Percentiles rank a stretch among this genome's conserved stretches.
phyloP scores from a whole-genome alignment of 148 eudicot species.

The Gaultheria prostrata region DNA sequence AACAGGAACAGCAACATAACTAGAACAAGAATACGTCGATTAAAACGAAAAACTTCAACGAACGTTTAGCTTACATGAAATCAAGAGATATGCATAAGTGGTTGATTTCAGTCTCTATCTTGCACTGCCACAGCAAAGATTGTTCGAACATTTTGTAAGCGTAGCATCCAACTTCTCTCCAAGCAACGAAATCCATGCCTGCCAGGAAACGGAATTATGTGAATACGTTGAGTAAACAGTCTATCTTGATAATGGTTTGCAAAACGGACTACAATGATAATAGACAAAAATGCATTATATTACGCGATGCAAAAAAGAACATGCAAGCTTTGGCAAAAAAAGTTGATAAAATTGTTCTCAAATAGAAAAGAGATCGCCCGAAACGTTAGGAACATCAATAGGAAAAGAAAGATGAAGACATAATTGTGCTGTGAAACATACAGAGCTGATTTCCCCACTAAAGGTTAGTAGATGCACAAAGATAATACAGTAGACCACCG shows the following conservation, averaged over 20 bases:
- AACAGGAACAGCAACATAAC: not conserved
- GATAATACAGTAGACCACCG: not conserved
- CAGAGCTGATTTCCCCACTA: not conserved
- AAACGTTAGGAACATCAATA: not conserved
- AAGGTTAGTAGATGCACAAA: slow-evolving; percentile 7
- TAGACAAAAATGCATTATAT: not conserved
- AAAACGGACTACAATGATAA: not conserved
- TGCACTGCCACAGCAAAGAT: slow-evolving; percentile 21
- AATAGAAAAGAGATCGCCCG: not conserved
- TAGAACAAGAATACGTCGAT: not conserved
- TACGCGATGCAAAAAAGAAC: not conserved
- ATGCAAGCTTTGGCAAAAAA: not conserved
- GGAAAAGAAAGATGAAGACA: not conserved
- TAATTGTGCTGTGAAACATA: not conserved
- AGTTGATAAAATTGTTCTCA: not conserved
- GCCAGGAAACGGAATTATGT: slow-evolving; percentile 14
- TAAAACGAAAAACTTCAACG: not conserved
- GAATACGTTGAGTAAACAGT: not conserved
- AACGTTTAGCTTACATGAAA: not conserved
- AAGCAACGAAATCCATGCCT: slow-evolving; percentile 92
- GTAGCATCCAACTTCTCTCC: slow-evolving; percentile 93
- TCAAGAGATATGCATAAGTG: not conserved
- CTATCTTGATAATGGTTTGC: not conserved
- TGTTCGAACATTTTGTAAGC: slow-evolving; percentile 49
- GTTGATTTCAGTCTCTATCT: slow-evolving; percentile 28